Evolutionary conservation across 495 filamentous ascomycete genomes (phyloP).

Genomic region (Lophium mytilinum): DNA sequence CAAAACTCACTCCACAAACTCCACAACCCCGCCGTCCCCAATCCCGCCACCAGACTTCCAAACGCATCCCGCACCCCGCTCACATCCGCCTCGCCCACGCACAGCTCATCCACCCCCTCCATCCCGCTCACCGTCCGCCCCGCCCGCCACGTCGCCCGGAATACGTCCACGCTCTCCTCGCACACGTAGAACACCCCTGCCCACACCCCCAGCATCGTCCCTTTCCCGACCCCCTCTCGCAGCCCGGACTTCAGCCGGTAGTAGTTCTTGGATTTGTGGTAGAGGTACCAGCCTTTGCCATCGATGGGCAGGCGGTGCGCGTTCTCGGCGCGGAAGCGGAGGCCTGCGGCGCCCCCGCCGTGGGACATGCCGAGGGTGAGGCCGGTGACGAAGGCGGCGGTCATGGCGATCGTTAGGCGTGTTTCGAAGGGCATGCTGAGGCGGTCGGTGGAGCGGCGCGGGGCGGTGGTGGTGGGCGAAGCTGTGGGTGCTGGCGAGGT

Average conservation of each 20-base stretch:
- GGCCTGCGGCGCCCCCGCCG: conserved; percentile 60
- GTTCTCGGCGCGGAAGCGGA: conserved; percentile 89
- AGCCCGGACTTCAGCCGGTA: conserved; percentile 63
- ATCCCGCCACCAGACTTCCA: conserved; percentile 67
- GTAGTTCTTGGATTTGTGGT: conserved; percentile 97
- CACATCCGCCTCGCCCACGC: conserved; percentile 34
- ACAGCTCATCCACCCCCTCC: conserved; percentile 18
- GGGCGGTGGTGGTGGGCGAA: conserved; percentile 1
- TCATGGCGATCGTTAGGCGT: conserved; percentile 55
- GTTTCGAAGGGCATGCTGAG: conserved; percentile 55
- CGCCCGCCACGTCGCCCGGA: conserved; percentile 27
- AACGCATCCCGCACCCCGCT: conserved; percentile 59
- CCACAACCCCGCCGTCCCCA: conserved; percentile 76
- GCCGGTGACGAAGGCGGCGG: conserved; percentile 56
- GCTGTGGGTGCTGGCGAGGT: too few species aligned
- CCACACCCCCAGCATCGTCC: conserved; percentile 59
- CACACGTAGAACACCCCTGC: conserved; percentile 59
- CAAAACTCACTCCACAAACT: conserved; percentile 75
- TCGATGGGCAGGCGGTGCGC: conserved; percentile 78
- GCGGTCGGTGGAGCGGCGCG: conserved; percentile 36
- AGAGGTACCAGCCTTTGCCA: conserved; percentile 88
- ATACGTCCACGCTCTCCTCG: conserved; percentile 73
- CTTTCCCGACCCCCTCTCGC: conserved; percentile 69
- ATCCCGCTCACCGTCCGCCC: conserved; percentile 16
- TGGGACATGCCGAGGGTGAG: conserved; percentile 61